Evolutionary conservation across 768 basidiomycete genomes (phyloP).

Genomic region (Clitopilus passeckerianus): DNA sequence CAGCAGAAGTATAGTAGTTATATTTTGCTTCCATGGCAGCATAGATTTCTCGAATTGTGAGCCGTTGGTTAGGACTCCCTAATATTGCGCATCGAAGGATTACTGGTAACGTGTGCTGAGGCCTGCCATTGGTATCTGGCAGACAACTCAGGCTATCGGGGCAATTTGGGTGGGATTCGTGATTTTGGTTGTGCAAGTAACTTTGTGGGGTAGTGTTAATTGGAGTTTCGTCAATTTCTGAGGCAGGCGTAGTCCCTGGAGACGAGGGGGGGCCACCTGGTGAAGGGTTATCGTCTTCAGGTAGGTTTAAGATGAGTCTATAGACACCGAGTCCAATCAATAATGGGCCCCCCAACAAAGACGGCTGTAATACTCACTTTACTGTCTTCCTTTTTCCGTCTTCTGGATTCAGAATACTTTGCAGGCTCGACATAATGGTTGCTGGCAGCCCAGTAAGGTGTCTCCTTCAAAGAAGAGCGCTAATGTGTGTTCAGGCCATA

Average conservation of each 20-base stretch:
- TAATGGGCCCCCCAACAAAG: slow-evolving; percentile 10
- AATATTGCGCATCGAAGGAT: slow-evolving; percentile 83
- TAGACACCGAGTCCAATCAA: slow-evolving; percentile 4
- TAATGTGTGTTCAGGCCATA: slow-evolving; percentile 24
- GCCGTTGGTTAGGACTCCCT: slow-evolving; percentile 66
- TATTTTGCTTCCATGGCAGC: slow-evolving; percentile 86
- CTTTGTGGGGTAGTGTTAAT: neutral
- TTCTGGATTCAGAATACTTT: slow-evolving; percentile 54
- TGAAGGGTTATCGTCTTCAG: slow-evolving; percentile 22
- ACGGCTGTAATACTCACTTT: slow-evolving; percentile 30
- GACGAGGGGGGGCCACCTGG: slow-evolving; percentile 19
- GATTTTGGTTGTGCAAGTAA: slow-evolving; percentile 16
- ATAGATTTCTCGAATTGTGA: slow-evolving; percentile 84
- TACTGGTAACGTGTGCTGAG: slow-evolving; percentile 81
- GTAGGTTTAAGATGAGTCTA: slow-evolving; percentile 22
- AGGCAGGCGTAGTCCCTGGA: slow-evolving; percentile 25
- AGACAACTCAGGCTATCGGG: slow-evolving; percentile 75
- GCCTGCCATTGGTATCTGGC: slow-evolving; percentile 72
- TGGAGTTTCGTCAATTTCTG: slow-evolving; percentile 18
- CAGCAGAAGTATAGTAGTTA: slow-evolving; percentile 74
- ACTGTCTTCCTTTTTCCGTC: slow-evolving; percentile 28
- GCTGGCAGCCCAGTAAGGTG: slow-evolving; percentile 12
- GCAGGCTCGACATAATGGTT: slow-evolving; percentile 48
- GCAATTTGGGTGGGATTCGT: slow-evolving; percentile 69
- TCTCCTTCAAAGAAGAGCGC: slow-evolving; percentile 17